Evolutionary conservation across 768 basidiomycete genomes (phyloP).

Genomic region (Strobilomyces confusus): DNA sequence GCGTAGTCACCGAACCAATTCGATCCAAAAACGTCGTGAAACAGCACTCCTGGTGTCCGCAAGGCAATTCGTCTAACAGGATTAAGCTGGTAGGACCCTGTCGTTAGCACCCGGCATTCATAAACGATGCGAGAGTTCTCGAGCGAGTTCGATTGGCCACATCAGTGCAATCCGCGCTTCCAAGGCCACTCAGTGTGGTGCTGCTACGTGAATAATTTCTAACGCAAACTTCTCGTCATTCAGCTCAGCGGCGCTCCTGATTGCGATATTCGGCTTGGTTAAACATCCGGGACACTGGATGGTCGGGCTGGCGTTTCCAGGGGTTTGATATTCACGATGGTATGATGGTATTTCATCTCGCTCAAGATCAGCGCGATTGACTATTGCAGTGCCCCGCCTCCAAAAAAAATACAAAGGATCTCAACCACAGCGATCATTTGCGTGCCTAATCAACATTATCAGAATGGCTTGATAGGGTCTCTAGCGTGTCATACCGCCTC

Average conservation of each 20-base stretch:
- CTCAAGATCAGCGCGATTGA: conserved; percentile 1
- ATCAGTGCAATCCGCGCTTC: not conserved
- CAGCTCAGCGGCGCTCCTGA: not conserved
- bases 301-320: conserved; percentile 14
- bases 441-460: not conserved
- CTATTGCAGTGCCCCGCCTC: not conserved
- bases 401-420: conserved; percentile 4
- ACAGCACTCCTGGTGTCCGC: not conserved
- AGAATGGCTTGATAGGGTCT: conserved; percentile 11
- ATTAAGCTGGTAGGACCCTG: not conserved
- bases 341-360: conserved; percentile 2
- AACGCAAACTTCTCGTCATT: not conserved
- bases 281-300: conserved; percentile 21
- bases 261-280: conserved; percentile 1
- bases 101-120: not conserved
- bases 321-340: conserved; percentile 3
- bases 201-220: not conserved
- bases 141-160: not conserved
- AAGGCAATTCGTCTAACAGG: not conserved
- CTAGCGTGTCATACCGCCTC: not conserved
- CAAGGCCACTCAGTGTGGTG: not conserved
- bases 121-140: not conserved
- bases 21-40: not conserved
- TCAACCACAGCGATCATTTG: conserved; percentile 3
- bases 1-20: not conserved